phyloP scores from a whole-genome alignment of 2,329 filamentous ascomycete genomes.

The Cladosporium sp. region DNA sequence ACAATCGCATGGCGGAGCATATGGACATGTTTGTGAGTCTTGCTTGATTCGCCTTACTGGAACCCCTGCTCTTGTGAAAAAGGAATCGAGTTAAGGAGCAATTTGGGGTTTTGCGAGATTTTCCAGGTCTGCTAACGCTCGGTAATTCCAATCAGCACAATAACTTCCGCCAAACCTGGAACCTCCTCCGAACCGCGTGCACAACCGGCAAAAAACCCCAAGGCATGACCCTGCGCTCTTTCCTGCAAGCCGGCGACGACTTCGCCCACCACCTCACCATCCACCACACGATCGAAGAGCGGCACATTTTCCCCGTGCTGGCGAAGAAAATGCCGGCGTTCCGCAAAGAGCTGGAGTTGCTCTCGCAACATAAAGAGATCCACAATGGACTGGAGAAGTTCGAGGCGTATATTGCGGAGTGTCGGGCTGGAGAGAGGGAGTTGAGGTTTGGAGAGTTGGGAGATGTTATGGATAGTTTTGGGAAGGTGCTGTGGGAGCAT shows the following conservation, averaged over 20 bases:
- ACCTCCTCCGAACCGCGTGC: constrained; percentile 63
- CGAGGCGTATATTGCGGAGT: constrained; percentile 29
- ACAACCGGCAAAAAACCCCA: constrained; percentile 54
- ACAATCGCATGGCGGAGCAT: constrained; percentile 68
- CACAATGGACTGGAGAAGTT: constrained; percentile 53
- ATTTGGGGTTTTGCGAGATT: no score
- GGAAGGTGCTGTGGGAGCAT: constrained; percentile 73
- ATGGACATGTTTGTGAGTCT: constrained; percentile 69
- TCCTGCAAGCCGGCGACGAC: constrained; percentile 63
- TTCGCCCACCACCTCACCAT: constrained; percentile 67
- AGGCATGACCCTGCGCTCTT: constrained; percentile 63
- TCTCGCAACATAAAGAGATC: constrained; percentile 73
- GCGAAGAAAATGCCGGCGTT: constrained; percentile 78
- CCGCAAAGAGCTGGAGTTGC: constrained; percentile 57
- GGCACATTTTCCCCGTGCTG: constrained; percentile 72
- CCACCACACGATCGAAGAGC: constrained; percentile 82
- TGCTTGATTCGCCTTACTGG: no score
- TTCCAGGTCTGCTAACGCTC: no score
- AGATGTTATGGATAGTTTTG: constrained; percentile 72
- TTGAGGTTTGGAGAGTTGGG: constrained; percentile 57
- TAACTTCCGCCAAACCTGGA: constrained; percentile 73
- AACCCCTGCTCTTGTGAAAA: no score
- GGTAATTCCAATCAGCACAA: constrained; percentile 57
- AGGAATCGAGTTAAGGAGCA: background rate
- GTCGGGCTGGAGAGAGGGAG: constrained; percentile 57